These are phyloP conservation scores for Epichloe festucae DNA, from an alignment of 2,329 filamentous ascomycete genomes.

Conservation along the genomic window DNA sequence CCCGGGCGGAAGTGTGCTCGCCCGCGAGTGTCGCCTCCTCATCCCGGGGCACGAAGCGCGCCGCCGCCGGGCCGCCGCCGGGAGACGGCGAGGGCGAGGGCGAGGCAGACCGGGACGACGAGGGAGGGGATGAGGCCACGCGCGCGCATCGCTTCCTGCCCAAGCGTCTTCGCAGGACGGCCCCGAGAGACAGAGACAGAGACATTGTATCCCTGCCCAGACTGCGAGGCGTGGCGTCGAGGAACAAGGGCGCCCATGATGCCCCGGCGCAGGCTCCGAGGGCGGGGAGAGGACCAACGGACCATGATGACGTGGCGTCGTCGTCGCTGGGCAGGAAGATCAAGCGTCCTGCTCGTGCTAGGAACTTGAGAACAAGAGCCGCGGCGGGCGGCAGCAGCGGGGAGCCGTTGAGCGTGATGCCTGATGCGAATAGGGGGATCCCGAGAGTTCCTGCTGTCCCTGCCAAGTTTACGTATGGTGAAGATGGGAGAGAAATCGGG, in stretches of 20 bases:
- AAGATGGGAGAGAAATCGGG: slow-evolving; percentile 17
- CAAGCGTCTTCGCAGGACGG: slow-evolving; percentile 38
- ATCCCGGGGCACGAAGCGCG: slow-evolving; percentile 38
- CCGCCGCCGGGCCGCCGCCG: slow-evolving; percentile 24
- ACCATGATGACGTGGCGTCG: neutral
- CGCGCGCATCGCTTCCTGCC: slow-evolving; percentile 14
- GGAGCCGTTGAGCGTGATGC: slow-evolving; percentile 25
- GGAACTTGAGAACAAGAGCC: neutral
- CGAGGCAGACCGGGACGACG: slow-evolving; percentile 6
- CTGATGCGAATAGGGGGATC: slow-evolving; percentile 34
- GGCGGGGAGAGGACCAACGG: neutral
- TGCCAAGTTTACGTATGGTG: slow-evolving; percentile 24
- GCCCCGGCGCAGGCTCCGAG: neutral
- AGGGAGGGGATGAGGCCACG: slow-evolving; percentile 8
- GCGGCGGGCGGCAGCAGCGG: slow-evolving; percentile 1
- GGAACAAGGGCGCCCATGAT: neutral
- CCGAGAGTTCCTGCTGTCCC: slow-evolving; percentile 32
- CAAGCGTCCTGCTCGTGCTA: slow-evolving; percentile 3
- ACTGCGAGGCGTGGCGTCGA: slow-evolving; percentile 18
- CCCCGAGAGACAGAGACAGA: slow-evolving; percentile 29
- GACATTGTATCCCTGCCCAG: slow-evolving; percentile 21
- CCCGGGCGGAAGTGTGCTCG: slow-evolving; percentile 14
- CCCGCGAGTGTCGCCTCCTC: slow-evolving; percentile 21
- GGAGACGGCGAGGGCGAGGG: neutral
- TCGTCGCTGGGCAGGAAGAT: slow-evolving; percentile 1